These are phyloP conservation scores for Termitomyces titanicus DNA, from an alignment of 768 basidiomycete species.

Conservation along the genomic window DNA sequence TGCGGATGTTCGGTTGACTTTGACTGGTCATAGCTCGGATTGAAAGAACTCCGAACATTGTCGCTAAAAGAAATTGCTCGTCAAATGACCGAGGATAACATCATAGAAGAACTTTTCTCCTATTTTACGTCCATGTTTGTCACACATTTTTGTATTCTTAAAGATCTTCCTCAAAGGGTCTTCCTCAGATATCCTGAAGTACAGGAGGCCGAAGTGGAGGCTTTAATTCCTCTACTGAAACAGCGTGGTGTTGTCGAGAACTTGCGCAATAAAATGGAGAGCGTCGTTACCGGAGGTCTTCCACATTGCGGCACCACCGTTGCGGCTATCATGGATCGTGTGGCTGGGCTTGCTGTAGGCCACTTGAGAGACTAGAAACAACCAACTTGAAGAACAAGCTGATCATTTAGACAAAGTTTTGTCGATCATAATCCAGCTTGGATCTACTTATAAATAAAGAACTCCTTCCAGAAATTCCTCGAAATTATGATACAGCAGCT, in stretches of 20 bases:
- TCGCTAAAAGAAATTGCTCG: slow-evolving; percentile 17
- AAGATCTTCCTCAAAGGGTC: background rate
- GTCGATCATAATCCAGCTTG: no score
- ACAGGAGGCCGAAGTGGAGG: slow-evolving; percentile 8
- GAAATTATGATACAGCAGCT: no score
- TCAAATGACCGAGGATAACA: slow-evolving; percentile 17
- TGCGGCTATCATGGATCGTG: background rate
- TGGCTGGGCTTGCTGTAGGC: background rate
- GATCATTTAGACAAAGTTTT: no score
- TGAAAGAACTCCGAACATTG: slow-evolving; percentile 13
- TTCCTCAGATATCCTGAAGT: slow-evolving; percentile 11
- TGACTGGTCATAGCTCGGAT: slow-evolving; percentile 13
- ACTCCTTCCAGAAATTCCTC: no score
- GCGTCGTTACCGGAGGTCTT: background rate
- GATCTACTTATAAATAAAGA: no score
- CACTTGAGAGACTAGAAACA: no score
- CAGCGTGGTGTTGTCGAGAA: background rate
- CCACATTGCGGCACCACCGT: slow-evolving; percentile 2
- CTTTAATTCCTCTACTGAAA: slow-evolving; percentile 1
- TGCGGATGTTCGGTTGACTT: background rate
- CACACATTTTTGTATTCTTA: background rate
- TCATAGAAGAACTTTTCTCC: slow-evolving; percentile 22
- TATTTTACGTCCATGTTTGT: slow-evolving; percentile 20
- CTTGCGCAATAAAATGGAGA: slow-evolving; percentile 1
- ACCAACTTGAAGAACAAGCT: no score